These are phyloP conservation scores for Colletotrichum lupini DNA, from an alignment of 2,329 filamentous ascomycete genomes.

Conservation along the genomic window DNA sequence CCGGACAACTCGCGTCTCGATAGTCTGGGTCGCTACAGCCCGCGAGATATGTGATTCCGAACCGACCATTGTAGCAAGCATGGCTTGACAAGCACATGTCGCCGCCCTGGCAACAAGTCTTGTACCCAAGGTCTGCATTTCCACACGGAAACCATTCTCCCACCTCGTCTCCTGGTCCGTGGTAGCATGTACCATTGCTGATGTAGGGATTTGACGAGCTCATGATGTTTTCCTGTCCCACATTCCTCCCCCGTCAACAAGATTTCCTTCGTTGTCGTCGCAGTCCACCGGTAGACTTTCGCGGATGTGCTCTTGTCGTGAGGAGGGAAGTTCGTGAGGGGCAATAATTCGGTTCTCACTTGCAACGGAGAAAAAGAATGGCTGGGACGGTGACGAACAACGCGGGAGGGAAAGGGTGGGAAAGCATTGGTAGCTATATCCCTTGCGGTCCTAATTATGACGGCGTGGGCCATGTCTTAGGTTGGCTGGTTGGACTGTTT, in stretches of 20 bases:
- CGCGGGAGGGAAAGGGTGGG: background rate
- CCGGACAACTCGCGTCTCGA: constrained; percentile 44
- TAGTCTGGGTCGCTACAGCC: constrained; percentile 50
- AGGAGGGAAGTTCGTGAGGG: background rate
- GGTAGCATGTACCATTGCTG: constrained; percentile 49
- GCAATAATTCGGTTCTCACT: background rate
- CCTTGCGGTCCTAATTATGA: background rate
- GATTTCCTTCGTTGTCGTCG: background rate
- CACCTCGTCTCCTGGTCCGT: constrained; percentile 29
- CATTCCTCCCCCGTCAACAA: background rate
- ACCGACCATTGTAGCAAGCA: constrained; percentile 39
- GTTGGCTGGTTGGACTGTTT: constrained; percentile 5
- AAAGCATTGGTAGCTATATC: background rate
- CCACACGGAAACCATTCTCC: constrained; percentile 46
- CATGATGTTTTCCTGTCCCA: constrained; percentile 8
- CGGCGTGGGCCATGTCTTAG: constrained; percentile 2
- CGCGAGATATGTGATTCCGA: constrained; percentile 49
- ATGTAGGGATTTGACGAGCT: constrained; percentile 39
- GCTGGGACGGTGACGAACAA: background rate
- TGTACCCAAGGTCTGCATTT: constrained; percentile 44
- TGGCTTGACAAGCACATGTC: constrained; percentile 47
- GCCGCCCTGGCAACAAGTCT: constrained; percentile 45
- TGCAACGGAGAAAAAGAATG: background rate
- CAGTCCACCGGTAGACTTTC: background rate
- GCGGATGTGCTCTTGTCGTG: background rate